These are phyloP conservation scores for Kuraishia molischiana DNA, from an alignment of 805 yeast genomes.

Conservation along the genomic window DNA sequence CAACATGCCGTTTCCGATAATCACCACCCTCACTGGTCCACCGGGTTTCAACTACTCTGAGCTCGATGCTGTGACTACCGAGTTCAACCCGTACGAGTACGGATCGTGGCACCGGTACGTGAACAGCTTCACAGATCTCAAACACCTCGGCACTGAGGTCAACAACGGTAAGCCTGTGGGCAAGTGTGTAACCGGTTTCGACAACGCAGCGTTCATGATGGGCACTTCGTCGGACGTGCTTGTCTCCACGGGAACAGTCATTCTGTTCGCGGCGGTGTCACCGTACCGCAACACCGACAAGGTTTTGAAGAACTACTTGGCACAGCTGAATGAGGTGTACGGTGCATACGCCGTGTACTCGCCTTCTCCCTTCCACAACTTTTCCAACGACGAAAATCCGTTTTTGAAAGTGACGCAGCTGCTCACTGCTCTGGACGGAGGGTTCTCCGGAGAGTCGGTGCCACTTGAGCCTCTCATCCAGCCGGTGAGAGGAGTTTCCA, in stretches of 20 bases:
- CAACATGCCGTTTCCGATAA: constrained; percentile 63
- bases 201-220: constrained; percentile 67
- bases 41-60: constrained; percentile 41
- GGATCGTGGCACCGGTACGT: constrained; percentile 80
- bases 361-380: constrained; percentile 51
- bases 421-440: constrained; percentile 19
- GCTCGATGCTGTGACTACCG: constrained; percentile 49
- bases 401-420: constrained; percentile 9
- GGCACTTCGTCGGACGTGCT: constrained; percentile 66
- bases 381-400: constrained; percentile 22
- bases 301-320: neutral
- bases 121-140: constrained; percentile 50
- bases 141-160: constrained; percentile 58
- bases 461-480: constrained; percentile 59
- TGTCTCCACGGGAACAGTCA: constrained; percentile 57
- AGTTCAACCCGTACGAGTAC: constrained; percentile 55
- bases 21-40: constrained; percentile 49
- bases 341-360: constrained; percentile 47
- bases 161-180: constrained; percentile 42
- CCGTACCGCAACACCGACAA: neutral
- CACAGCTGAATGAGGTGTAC: constrained; percentile 18
- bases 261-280: neutral
- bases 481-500: constrained; percentile 47
- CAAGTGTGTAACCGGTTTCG: constrained; percentile 55
- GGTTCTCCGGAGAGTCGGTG: constrained; percentile 37